phyloP scores from a whole-genome alignment of 2,329 filamentous ascomycete genomes.

The Bretziella fagacearum region DNA sequence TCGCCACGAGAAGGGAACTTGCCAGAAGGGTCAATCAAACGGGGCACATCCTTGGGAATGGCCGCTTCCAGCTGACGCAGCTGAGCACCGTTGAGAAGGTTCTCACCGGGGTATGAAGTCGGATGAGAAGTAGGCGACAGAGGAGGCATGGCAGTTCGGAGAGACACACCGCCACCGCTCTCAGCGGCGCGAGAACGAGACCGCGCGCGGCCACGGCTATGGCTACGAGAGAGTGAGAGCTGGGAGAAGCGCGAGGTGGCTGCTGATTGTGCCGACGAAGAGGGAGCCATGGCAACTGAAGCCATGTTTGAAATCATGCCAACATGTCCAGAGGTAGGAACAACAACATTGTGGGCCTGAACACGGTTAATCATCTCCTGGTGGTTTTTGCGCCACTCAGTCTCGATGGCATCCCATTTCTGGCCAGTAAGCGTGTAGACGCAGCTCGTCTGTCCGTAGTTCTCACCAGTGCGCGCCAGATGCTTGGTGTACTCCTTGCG shows the following conservation, averaged over 20 bases:
- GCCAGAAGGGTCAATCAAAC: conserved; percentile 52
- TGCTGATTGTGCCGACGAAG: conserved; percentile 13
- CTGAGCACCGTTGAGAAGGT: conserved; percentile 27
- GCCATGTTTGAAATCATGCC: conserved; percentile 9
- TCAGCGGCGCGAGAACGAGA: conserved; percentile 24
- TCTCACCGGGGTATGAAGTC: conserved; percentile 18
- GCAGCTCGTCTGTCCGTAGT: conserved; percentile 79
- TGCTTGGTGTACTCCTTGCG: conserved; percentile 80
- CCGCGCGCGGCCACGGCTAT: conserved; percentile 25
- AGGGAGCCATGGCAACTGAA: conserved; percentile 10
- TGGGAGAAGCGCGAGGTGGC: conserved; percentile 7
- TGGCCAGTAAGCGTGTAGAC: conserved; percentile 71
- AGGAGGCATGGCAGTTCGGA: conserved; percentile 18
- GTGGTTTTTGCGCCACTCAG: conserved; percentile 54
- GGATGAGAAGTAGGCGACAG: conserved; percentile 3
- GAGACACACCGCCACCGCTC: conserved; percentile 23
- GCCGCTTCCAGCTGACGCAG: conserved; percentile 34
- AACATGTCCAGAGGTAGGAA: conserved; percentile 21
- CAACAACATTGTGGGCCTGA: conserved; percentile 18
- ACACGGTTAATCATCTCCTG: conserved; percentile 43
- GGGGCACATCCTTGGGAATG: conserved; percentile 47
- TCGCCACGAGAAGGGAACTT: conserved; percentile 84
- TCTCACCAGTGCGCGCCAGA: conserved; percentile 70
- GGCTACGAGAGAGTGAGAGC: conserved; percentile 21
- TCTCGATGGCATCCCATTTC: conserved; percentile 74